Base-by-base conservation (phyloP, 2,329 filamentous ascomycete species). In the Coleophoma cylindrospora region DNA sequence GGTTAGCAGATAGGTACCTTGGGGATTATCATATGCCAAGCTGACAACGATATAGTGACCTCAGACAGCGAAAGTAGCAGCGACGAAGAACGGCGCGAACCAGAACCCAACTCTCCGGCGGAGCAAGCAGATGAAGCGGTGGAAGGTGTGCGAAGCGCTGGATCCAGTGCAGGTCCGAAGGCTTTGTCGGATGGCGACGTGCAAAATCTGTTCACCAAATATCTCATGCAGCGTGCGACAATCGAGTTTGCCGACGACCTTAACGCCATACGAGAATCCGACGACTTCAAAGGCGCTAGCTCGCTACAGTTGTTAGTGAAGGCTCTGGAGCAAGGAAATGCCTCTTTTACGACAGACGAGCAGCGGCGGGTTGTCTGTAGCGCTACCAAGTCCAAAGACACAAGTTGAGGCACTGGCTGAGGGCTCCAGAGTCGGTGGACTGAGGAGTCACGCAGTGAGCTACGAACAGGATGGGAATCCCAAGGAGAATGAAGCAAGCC, bases 191-290 rank as follows among this genome's bases (percentile, higher is more conserved):
- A 45, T 54, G 19, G 56, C 63, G 41, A 48, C 62, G 21, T 48
- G 55, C 10, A 49, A 53, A 17, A 55, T 54, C 4, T 89, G 89
- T 27, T 27, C 67, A 73, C 76, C 9, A 72, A 81, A 10, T 85
- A 81, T 64, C 90, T 90, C 65, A 77, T 91, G 43, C 81, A 86
- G 59, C 81, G 80, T 52, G 73, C 83, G 6, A 88, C 87, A 0
- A 72, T 75, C 46, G 87, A 91, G 64, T 82, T 91, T 50, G 81
- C 83, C 12, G 84, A 89, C 57, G 87, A 91, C 64, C 74, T 91
- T 36, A 83, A 89, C 69, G 81, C 82, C 65, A 73, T 90, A 54
- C 80, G 87, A 56, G 64, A 66, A 37, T 84, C 87, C 10, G 79
- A 82, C 58, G 87, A 91, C 67, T 91, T 90, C 69, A 83, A 81